phyloP scores from a whole-genome alignment of 2,329 filamentous ascomycete species.

The Coniochaeta sp. region DNA sequence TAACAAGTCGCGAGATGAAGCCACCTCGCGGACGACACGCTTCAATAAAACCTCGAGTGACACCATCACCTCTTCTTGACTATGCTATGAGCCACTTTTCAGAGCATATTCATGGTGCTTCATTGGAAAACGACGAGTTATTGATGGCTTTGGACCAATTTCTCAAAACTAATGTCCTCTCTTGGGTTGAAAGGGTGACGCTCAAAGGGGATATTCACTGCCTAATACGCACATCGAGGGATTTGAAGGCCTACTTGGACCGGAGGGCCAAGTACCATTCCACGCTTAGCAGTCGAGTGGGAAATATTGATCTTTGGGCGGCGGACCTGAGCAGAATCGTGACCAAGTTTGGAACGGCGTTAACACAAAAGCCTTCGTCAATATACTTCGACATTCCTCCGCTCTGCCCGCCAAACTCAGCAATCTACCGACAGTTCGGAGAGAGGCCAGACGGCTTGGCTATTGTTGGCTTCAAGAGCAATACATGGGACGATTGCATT shows the following conservation, averaged over 20 bases:
- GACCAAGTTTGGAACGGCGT: slow-evolving; percentile 21
- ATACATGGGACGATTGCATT: slow-evolving; percentile 14
- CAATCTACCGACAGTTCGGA: slow-evolving; percentile 10
- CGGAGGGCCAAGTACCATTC: slow-evolving; percentile 14
- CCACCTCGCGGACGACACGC: slow-evolving; percentile 11
- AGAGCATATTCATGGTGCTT: slow-evolving; percentile 15
- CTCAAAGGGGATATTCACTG: slow-evolving; percentile 11
- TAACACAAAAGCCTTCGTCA: slow-evolving; percentile 18
- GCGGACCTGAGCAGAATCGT: slow-evolving; percentile 22
- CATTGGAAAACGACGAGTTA: slow-evolving; percentile 11
- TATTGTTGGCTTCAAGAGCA: slow-evolving; percentile 7
- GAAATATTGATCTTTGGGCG: slow-evolving; percentile 19
- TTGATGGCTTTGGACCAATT: slow-evolving; percentile 15
- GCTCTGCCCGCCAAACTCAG: slow-evolving; percentile 20
- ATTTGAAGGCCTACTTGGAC: slow-evolving; percentile 17
- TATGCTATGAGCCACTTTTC: slow-evolving; percentile 20
- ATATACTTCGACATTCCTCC: slow-evolving; percentile 27
- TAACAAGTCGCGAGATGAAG: slow-evolving; percentile 11
- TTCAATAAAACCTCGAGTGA: slow-evolving; percentile 1
- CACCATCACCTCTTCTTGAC: slow-evolving; percentile 7
- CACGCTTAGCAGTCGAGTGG: slow-evolving; percentile 13
- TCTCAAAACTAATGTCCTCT: slow-evolving; percentile 16
- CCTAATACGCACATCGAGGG: slow-evolving; percentile 14
- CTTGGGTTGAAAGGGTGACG: slow-evolving; percentile 21
- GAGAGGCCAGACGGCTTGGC: slow-evolving; percentile 6